Conservation (phyloP, 1,139 yeast species). For the Eremothecium coryli region DNA sequence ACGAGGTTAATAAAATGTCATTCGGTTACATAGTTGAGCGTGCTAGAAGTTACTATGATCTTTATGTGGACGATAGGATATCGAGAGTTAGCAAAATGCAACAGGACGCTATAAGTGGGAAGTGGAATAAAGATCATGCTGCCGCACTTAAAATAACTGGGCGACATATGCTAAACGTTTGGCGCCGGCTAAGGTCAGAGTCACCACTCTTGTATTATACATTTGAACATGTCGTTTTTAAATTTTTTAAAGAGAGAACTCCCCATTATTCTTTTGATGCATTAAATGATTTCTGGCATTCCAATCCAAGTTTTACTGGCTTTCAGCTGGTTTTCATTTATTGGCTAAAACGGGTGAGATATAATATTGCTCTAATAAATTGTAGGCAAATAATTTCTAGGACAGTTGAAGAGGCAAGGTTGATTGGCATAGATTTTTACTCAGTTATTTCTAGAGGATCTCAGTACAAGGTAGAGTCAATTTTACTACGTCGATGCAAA, state of each 20-base stretch:
- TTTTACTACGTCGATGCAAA: conserved; percentile 64
- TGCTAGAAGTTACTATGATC: conserved; percentile 37
- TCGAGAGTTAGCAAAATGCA: conserved; percentile 44
- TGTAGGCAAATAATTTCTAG: conserved; percentile 59
- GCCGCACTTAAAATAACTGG: conserved; percentile 64
- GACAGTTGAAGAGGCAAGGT: conserved; percentile 74
- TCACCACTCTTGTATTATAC: conserved; percentile 58
- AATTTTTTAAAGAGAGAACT: conserved; percentile 53
- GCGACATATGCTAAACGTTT: conserved; percentile 70
- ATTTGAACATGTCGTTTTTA: conserved; percentile 65
- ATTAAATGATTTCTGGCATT: conserved; percentile 44
- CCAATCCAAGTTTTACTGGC: conserved; percentile 27
- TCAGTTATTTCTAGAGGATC: conserved; percentile 88
- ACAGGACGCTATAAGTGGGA: conserved; percentile 51
- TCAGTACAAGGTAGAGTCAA: conserved; percentile 85
- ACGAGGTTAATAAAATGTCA: conserved; percentile 66
- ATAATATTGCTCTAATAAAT: conserved; percentile 44
- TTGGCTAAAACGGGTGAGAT: conserved; percentile 41
- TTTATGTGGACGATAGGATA: conserved; percentile 44
- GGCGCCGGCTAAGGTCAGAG: conserved; percentile 67
- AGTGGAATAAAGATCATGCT: conserved; percentile 79
- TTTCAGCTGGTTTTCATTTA: conserved; percentile 40
- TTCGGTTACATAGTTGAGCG: conserved; percentile 89
- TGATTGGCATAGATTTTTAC: conserved; percentile 82
- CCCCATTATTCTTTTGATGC: conserved; percentile 51